Conservation (phyloP, 225 moss, liverwort and hornwort species). For the Straminergon stramineum region DNA sequence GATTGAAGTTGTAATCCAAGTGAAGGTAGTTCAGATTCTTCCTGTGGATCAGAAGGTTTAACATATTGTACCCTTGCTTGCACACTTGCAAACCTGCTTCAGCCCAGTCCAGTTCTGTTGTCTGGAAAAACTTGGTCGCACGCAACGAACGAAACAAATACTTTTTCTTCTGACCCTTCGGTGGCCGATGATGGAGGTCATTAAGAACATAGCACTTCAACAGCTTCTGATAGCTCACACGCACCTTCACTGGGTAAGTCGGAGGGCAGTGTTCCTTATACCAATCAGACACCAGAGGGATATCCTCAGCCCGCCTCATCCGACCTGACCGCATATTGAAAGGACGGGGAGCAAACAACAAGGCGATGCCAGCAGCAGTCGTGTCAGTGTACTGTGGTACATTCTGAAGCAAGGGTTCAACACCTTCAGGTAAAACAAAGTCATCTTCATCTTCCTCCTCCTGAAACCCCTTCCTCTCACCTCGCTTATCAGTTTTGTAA, state of each 20-base stretch:
- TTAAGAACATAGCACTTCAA: constrained; percentile 97
- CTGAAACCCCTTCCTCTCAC: constrained; percentile 63
- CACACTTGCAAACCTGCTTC: constrained; percentile 99
- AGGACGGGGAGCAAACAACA: constrained; percentile 93
- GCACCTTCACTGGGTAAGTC: constrained; percentile 97
- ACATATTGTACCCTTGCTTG: constrained; percentile 99
- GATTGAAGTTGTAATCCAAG: constrained; percentile 96
- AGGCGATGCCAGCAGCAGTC: constrained; percentile 90
- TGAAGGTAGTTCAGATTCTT: constrained; percentile 99
- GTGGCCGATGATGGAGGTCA: constrained; percentile 97
- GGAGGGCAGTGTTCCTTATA: constrained; percentile 99
- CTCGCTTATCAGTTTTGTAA: constrained; percentile 92
- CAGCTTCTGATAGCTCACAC: constrained; percentile 99
- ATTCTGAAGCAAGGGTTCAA: constrained; percentile 75
- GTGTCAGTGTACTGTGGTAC: constrained; percentile 94
- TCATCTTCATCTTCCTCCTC: constrained; percentile 86
- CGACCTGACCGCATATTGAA: constrained; percentile 99
- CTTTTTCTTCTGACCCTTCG: constrained; percentile 99
- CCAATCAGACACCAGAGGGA: constrained; percentile 98
- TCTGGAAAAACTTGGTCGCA: constrained; percentile 98
- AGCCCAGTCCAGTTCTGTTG: constrained; percentile 97
- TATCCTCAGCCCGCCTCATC: constrained; percentile 96
- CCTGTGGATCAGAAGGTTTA: constrained; percentile 94
- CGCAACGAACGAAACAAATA: constrained; percentile 88
- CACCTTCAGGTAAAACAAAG: constrained; percentile 83